These are phyloP conservation scores for Fraxinus floribunda DNA, from an alignment of 305 asterid genomes.

Conservation along the genomic window DNA sequence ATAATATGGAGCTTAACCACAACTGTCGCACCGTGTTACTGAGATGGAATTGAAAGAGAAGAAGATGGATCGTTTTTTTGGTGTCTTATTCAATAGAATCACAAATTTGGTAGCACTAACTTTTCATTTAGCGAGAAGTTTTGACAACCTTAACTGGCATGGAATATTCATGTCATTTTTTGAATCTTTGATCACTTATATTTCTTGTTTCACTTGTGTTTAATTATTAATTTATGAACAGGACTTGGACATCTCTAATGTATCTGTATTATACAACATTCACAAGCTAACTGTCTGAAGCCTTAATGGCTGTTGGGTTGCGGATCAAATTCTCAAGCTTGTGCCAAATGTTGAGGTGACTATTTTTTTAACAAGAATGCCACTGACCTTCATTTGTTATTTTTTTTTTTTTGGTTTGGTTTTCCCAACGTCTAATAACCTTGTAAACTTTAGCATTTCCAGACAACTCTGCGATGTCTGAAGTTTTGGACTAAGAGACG, in stretches of 20 bases:
- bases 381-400: background rate
- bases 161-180: background rate
- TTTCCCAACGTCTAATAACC: conserved; percentile 1
- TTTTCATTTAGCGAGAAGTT: background rate
- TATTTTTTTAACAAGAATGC: background rate
- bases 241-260: conserved; percentile 87
- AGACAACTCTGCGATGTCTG: conserved; percentile 73
- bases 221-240: conserved; percentile 28
- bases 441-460: conserved; percentile 53
- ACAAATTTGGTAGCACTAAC: background rate
- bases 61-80: background rate
- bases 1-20: background rate
- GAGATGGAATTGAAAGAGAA: background rate
- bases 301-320: conserved; percentile 97
- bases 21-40: background rate
- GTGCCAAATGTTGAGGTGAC: conserved; percentile 84
- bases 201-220: conserved; percentile 9
- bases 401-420: background rate
- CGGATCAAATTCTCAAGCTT: conserved; percentile 89
- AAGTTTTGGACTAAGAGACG: conserved; percentile 98
- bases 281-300: conserved; percentile 92
- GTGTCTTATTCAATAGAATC: background rate
- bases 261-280: conserved; percentile 66
- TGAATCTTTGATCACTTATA: background rate
- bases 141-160: background rate